phyloP scores from a whole-genome alignment of 2,329 filamentous ascomycete genomes.

The Aspergillus eucalypticola region DNA sequence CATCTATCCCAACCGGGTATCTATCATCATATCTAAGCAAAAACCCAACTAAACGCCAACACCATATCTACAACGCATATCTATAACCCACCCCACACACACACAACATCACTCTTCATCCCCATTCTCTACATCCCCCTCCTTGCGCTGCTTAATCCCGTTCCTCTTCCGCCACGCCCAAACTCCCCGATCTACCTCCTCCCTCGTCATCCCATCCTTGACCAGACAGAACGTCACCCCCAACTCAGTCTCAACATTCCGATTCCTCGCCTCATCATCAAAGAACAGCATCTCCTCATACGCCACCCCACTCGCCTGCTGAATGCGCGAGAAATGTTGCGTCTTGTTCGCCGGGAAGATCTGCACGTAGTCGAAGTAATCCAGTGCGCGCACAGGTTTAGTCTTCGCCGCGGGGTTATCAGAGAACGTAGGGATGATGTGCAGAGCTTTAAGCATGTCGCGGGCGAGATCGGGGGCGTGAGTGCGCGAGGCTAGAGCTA shows the following conservation, averaged over 20 bases:
- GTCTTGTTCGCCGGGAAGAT: constrained; percentile 77
- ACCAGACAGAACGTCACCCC: constrained; percentile 86
- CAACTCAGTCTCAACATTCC: constrained; percentile 71
- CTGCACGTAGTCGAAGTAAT: constrained; percentile 59
- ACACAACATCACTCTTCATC: background rate
- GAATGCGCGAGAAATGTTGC: constrained; percentile 76
- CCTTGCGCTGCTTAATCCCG: constrained; percentile 44
- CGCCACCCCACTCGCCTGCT: constrained; percentile 67
- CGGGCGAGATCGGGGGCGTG: constrained; percentile 74
- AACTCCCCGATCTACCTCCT: constrained; percentile 77
- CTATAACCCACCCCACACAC: constrained; percentile 4
- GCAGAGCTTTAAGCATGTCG: constrained; percentile 75
- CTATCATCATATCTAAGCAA: background rate
- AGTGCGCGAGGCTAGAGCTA: constrained; percentile 81
- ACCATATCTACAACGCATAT: background rate
- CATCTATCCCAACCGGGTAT: constrained; percentile 7
- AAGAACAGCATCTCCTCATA: constrained; percentile 94
- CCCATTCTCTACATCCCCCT: constrained; percentile 16
- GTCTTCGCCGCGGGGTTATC: constrained; percentile 42
- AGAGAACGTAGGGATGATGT: constrained; percentile 54
- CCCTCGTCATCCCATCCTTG: constrained; percentile 72
- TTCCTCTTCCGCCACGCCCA: constrained; percentile 76
- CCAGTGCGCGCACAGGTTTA: constrained; percentile 52
- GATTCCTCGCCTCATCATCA: constrained; percentile 85
- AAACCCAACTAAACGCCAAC: background rate